A percentile compares a stretch with the other conserved stretches of the same genome.
These are phyloP conservation scores for Phalaenopsis hybrid DNA, from an alignment of 116 monocot genomes.

Conservation along the genomic window DNA sequence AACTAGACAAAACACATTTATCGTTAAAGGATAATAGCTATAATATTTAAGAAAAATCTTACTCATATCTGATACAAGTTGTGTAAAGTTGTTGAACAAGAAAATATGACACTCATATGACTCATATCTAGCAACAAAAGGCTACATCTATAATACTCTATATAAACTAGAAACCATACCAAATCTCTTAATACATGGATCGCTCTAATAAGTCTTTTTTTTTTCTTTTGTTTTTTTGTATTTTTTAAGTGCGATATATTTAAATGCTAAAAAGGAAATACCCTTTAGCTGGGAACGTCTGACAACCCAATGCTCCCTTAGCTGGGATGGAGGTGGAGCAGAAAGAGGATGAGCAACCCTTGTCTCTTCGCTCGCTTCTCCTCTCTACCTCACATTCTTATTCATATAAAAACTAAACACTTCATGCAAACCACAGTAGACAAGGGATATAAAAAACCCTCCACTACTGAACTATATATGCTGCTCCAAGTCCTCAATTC, in stretches of 20 bases:
- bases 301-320: background rate
- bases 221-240: background rate
- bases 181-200: too few species aligned
- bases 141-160: too few species aligned
- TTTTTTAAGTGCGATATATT: background rate
- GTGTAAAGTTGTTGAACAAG: too few species aligned
- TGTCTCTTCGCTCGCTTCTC: slow-evolving; percentile 52
- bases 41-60: too few species aligned
- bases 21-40: too few species aligned
- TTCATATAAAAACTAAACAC: slow-evolving; percentile 1
- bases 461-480: slow-evolving; percentile 3
- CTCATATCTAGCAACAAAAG: too few species aligned
- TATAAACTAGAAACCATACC: too few species aligned
- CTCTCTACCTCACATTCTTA: slow-evolving; percentile 16
- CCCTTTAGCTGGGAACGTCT: background rate
- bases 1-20: too few species aligned
- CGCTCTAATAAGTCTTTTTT: too few species aligned
- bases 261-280: background rate
- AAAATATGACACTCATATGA: too few species aligned
- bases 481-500: background rate
- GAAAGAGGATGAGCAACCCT: slow-evolving; percentile 54
- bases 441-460: slow-evolving; percentile 12
- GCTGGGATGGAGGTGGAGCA: slow-evolving; percentile 13
- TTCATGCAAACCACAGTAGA: slow-evolving; percentile 1
- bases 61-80: too few species aligned